Conservation (phyloP, 148 eudicot genomes). For the Spergularia bocconei region DNA sequence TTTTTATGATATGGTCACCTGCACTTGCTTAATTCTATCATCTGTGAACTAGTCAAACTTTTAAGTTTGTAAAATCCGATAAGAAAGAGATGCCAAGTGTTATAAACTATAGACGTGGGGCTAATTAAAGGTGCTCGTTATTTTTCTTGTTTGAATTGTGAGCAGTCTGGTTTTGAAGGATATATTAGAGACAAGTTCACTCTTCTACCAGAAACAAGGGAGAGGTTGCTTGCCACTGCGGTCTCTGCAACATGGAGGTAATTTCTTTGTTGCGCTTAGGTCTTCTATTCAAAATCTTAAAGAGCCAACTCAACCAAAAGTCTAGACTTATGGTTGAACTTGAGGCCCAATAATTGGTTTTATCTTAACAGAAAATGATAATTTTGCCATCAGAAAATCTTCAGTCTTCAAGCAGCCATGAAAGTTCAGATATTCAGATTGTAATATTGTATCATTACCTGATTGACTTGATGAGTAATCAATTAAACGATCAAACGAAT, state of each 20-base stretch:
- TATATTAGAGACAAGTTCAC: slow-evolving; percentile 79
- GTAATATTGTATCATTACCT: not conserved
- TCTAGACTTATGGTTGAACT: too few relatives aligned
- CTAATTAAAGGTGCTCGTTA: not conserved
- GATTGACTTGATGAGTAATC: not conserved
- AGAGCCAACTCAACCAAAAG: too few relatives aligned
- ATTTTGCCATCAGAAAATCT: not conserved
- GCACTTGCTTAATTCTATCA: not conserved
- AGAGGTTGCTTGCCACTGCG: slow-evolving; percentile 90
- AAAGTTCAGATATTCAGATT: not conserved
- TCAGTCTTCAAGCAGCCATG: not conserved
- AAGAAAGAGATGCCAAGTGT: not conserved
- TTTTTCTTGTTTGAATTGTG: slow-evolving; percentile 5
- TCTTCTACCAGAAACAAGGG: slow-evolving; percentile 82
- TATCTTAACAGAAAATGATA: not conserved
- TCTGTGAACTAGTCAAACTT: not conserved
- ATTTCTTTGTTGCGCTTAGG: not conserved
- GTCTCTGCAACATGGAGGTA: slow-evolving; percentile 97
- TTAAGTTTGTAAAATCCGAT: not conserved
- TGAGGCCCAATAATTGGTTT: too few relatives aligned
- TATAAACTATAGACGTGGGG: not conserved
- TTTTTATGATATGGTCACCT: not conserved
- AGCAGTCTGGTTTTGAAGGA: slow-evolving; percentile 98
- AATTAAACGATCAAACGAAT: too few relatives aligned
- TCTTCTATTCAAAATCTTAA: not conserved